phyloP scores from a whole-genome alignment of 345 rosid genomes.

The Gossypium ekmanianum region DNA sequence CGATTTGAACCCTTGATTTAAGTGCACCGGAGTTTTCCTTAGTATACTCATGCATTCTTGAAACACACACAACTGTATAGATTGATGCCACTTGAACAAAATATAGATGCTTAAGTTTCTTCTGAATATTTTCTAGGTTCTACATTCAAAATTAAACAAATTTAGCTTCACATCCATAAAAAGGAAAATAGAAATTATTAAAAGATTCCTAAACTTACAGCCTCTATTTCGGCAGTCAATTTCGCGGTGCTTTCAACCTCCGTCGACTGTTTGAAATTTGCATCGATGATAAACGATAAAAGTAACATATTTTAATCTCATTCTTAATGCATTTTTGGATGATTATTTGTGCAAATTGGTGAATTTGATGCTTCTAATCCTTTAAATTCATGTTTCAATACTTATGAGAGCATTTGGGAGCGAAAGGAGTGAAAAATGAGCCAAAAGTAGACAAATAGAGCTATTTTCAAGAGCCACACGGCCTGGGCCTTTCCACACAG shows the following conservation, averaged over 20 bases:
- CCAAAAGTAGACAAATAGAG: too few species aligned
- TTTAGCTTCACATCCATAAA: background rate
- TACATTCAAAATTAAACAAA: background rate
- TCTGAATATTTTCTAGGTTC: slow-evolving; percentile 26
- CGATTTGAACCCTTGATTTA: slow-evolving; percentile 52
- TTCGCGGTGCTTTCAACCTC: background rate
- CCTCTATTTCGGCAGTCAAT: slow-evolving; percentile 14
- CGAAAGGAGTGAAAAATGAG: too few species aligned
- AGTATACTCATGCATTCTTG: slow-evolving; percentile 50
- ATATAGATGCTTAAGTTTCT: slow-evolving; percentile 54
- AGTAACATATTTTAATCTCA: too few species aligned
- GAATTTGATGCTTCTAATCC: too few species aligned
- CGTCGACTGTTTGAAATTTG: slow-evolving; percentile 18
- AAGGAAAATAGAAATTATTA: background rate
- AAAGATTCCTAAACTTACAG: slow-evolving; percentile 13
- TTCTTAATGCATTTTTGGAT: too few species aligned
- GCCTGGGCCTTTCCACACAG: too few species aligned
- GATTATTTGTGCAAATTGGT: too few species aligned
- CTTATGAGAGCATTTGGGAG: too few species aligned
- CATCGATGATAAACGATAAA: slow-evolving; percentile 1
- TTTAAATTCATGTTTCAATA: too few species aligned
- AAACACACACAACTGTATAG: slow-evolving; percentile 41
- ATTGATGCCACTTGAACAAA: slow-evolving; percentile 49
- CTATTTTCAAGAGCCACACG: too few species aligned
- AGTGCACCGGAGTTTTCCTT: slow-evolving; percentile 74